Evolutionary conservation across 495 filamentous ascomycete genomes (phyloP).

Genomic region (Aspergillus wentii): DNA sequence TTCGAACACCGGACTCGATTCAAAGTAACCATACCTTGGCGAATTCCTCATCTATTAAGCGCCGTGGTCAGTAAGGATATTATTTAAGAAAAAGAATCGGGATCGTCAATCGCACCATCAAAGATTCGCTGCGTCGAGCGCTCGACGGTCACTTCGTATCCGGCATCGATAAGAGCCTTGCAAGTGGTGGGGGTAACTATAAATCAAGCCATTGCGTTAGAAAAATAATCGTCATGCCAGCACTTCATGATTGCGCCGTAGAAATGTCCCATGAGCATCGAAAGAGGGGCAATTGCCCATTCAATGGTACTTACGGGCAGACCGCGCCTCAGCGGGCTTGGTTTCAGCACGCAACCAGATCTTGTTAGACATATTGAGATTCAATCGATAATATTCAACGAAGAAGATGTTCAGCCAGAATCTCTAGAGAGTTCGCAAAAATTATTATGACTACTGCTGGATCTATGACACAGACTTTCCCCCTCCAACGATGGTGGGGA

Average conservation of each 20-base stretch:
- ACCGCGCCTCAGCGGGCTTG: constrained; percentile 45
- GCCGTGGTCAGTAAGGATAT: neutral
- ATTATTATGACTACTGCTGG: constrained; percentile 2
- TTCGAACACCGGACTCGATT: neutral
- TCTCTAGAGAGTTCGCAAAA: too few relatives aligned
- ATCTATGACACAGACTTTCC: constrained; percentile 30
- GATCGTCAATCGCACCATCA: constrained; percentile 47
- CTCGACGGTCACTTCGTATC: constrained; percentile 82
- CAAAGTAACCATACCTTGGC: constrained; percentile 28
- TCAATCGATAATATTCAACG: constrained; percentile 5
- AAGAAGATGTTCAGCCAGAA: too few relatives aligned
- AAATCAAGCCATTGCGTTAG: constrained; percentile 8
- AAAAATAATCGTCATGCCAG: constrained; percentile 5
- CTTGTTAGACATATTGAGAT: constrained; percentile 33
- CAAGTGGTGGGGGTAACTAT: constrained; percentile 63
- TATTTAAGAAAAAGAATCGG: neutral
- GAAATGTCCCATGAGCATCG: too few relatives aligned
- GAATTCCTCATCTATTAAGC: constrained; percentile 47
- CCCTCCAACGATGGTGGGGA: constrained; percentile 29
- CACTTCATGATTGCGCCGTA: too few relatives aligned
- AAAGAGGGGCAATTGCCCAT: constrained; percentile 3
- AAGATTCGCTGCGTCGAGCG: constrained; percentile 78
- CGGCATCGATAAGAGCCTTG: constrained; percentile 75
- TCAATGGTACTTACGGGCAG: constrained; percentile 33
- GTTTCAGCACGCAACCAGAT: constrained; percentile 48